A percentile compares a stretch with the other conserved stretches of the same genome.
These are phyloP conservation scores for Truncatella angustata DNA, from an alignment of 2,329 filamentous ascomycete species.

Conservation along the genomic window DNA sequence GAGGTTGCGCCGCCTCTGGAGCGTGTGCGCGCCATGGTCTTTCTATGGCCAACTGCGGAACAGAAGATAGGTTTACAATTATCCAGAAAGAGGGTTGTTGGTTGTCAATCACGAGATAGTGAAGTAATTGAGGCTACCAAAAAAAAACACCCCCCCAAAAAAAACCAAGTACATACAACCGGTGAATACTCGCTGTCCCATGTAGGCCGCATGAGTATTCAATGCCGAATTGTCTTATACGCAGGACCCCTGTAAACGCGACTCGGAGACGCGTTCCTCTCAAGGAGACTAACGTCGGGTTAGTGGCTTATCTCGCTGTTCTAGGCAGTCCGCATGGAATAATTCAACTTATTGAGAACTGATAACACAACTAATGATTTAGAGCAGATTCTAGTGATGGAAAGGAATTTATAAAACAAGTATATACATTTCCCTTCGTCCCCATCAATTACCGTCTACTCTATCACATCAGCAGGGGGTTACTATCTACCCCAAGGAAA, in stretches of 20 bases:
- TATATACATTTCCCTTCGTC: too few relatives aligned
- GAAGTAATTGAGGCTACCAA: neutral
- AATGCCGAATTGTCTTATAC: neutral
- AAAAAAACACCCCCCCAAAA: too few relatives aligned
- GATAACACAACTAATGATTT: too few relatives aligned
- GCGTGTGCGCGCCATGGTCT: constrained; percentile 46
- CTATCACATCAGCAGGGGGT: too few relatives aligned
- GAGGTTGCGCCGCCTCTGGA: constrained; percentile 35
- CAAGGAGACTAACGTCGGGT: neutral
- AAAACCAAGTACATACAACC: too few relatives aligned
- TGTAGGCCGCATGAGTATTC: neutral
- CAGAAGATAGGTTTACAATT: neutral
- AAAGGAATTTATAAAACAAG: too few relatives aligned
- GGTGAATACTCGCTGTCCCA: too few relatives aligned
- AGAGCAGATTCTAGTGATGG: too few relatives aligned
- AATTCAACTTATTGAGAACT: too few relatives aligned
- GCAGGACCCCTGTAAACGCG: constrained; percentile 1
- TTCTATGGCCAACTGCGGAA: too few relatives aligned
- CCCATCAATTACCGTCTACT: too few relatives aligned
- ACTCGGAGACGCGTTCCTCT: constrained; percentile 5
- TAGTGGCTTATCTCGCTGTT: neutral
- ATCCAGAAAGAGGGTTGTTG: neutral
- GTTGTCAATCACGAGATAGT: neutral
- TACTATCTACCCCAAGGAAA: too few relatives aligned
- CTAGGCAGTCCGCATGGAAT: neutral